Evolutionary conservation across 192 early-diverging fungal genomes (phyloP), one percentile per base, ranked within the genome.

Genomic region (Linnemannia schmuckeri): DNA sequence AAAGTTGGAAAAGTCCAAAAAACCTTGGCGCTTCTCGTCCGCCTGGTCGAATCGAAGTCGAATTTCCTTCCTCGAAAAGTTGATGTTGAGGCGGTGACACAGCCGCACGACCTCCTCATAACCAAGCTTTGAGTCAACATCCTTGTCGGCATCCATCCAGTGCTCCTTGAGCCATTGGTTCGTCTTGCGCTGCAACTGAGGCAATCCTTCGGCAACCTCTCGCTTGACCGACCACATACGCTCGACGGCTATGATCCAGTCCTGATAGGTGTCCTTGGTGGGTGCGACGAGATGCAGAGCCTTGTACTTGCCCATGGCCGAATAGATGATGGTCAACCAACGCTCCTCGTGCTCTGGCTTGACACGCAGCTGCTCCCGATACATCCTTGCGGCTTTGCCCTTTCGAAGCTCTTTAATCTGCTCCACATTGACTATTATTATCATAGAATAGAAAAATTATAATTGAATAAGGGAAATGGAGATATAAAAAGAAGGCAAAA

Each of bases 41-140:
- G 94, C 93, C 71, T 89, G 91, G 79, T 94, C 90, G 75, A 94
- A 94, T 2, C 91, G 90, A 49, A 86, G 86, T 54, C 93, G 94
- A 63, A 96, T 88, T 70, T 94, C 90, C 44, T 85, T 70, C 73
- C 91, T 93, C 18, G 93, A 94, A 70, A 96, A 87, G 41, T 91
- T 82, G 61, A 96, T 90, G 70, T 96, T 96, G n/a, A 96, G 88
- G 49, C 90, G 91, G 74, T 80, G 78, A 74, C 82, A 90, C 9
- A 90, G 77, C 20, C 87, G 81, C n/a, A 86, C 81, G 22, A 88
- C 79, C 47, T 90, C 89, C 41, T 90, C 89, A 38, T 88, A 86
- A 13, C 75, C 76, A 7, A 90, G 81, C 76, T 87, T 90, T 27
- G 89, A 88, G 54, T 90, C 75, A 0, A 80, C 87, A 61, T 90